Conservation (phyloP, 441 rosid species). For the Dalechampia spathulata region DNA sequence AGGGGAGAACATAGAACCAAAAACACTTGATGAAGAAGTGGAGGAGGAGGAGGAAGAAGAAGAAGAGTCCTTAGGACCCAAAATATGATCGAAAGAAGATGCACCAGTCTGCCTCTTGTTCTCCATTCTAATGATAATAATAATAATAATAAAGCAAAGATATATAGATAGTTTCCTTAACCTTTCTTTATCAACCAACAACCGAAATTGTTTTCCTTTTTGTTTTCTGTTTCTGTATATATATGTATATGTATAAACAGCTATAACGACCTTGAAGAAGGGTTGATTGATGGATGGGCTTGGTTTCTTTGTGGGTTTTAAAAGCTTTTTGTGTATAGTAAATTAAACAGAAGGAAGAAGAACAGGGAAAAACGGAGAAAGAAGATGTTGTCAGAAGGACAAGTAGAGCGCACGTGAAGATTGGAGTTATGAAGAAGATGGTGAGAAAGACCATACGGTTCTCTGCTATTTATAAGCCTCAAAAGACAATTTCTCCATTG, state of each 20-base stretch:
- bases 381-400: background rate
- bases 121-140: conserved; percentile 26
- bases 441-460: conserved; percentile 7
- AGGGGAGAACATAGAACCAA: conserved; percentile 49
- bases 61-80: conserved; percentile 48
- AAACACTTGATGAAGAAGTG: conserved; percentile 23
- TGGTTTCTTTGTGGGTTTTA: too few species aligned
- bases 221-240: background rate
- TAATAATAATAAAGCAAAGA: too few species aligned
- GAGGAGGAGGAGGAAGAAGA: conserved; percentile 27
- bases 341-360: background rate
- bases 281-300: conserved; percentile 23
- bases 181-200: conserved; percentile 33
- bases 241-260: conserved; percentile 13
- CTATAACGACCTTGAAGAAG: conserved; percentile 12
- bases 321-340: conserved; percentile 10
- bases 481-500: conserved; percentile 6
- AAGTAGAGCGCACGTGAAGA: conserved; percentile 33
- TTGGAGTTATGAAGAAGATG: conserved; percentile 5
- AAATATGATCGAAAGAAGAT: conserved; percentile 46
- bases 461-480: conserved; percentile 39
- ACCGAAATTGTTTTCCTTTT: conserved; percentile 31
- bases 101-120: conserved; percentile 30
- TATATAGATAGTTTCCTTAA: background rate
- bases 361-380: background rate